Percentiles rank a stretch among this genome's conserved stretches.
phyloP scores from a whole-genome alignment of 2,329 filamentous ascomycete species.

The Lasiodiplodia hormozganensis region DNA sequence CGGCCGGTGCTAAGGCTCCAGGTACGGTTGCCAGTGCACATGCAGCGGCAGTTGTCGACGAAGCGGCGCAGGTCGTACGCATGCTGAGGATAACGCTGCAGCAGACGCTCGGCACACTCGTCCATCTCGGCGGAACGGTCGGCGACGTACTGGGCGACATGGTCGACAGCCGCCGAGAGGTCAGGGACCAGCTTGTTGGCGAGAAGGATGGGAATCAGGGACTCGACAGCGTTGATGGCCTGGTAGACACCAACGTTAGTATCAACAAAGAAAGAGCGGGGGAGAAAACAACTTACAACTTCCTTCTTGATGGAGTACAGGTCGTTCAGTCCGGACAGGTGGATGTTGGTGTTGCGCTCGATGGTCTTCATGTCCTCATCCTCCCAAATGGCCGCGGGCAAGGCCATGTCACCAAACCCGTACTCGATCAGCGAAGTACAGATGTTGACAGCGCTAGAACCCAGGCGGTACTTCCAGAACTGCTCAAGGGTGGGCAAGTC shows the following conservation, averaged over 20 bases:
- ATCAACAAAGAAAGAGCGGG: not conserved
- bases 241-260: not conserved
- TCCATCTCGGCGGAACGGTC: slow-evolving; percentile 5
- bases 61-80: not conserved
- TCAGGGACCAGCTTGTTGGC: not conserved
- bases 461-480: slow-evolving; percentile 22
- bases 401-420: not conserved
- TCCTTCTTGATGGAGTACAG: slow-evolving; percentile 25
- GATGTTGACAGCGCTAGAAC: slow-evolving; percentile 14
- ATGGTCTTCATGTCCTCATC: slow-evolving; percentile 7
- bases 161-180: not conserved
- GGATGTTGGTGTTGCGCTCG: slow-evolving; percentile 15
- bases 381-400: slow-evolving; percentile 3
- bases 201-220: slow-evolving; percentile 12
- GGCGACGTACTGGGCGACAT: not conserved
- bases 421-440: slow-evolving; percentile 17
- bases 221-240: slow-evolving; percentile 1
- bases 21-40: slow-evolving; percentile 17
- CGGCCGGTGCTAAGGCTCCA: slow-evolving; percentile 24
- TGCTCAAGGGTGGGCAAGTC: slow-evolving; percentile 4
- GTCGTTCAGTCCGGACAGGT: slow-evolving; percentile 14
- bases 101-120: not conserved
- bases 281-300: not conserved
- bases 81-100: not conserved
- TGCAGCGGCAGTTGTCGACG: slow-evolving; percentile 16